Percentiles rank a stretch among this genome's conserved stretches.
Conservation (phyloP, 139 green algal genomes). For the Ettlia oleoabundans region DNA sequence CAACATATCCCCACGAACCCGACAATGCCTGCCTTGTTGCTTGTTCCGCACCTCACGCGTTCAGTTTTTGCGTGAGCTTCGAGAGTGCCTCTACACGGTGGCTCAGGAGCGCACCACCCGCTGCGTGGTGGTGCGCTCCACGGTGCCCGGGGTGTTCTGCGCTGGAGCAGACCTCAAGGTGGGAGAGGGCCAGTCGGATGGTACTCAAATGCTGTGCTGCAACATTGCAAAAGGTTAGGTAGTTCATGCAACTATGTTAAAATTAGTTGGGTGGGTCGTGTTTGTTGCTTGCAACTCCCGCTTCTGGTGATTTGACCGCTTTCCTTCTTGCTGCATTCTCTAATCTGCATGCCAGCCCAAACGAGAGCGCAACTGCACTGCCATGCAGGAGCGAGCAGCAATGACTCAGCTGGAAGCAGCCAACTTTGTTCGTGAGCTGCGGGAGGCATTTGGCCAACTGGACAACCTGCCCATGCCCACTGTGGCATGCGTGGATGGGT, state of each 20-base stretch:
- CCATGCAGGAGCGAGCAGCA: conserved; percentile 47
- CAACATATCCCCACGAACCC: not conserved
- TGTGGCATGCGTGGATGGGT: conserved; percentile 31
- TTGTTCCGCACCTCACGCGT: not conserved
- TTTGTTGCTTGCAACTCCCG: too few species aligned
- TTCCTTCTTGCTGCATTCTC: too few species aligned
- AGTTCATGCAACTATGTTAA: too few species aligned
- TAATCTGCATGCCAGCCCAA: too few species aligned
- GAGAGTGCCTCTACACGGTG: conserved; percentile 62
- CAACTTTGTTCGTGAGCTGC: conserved; percentile 74
- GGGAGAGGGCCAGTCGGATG: not conserved
- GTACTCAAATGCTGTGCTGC: not conserved
- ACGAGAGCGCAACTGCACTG: too few species aligned
- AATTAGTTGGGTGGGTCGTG: too few species aligned
- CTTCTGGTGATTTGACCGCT: too few species aligned
- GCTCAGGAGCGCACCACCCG: conserved; percentile 70
- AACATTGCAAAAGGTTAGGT: too few species aligned
- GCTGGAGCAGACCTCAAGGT: conserved; percentile 77
- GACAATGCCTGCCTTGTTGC: too few species aligned
- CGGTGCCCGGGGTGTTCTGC: conserved; percentile 74
- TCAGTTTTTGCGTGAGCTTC: conserved; percentile 70
- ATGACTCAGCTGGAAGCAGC: conserved; percentile 78
- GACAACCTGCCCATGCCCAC: conserved; percentile 61
- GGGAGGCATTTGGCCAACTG: conserved; percentile 67
- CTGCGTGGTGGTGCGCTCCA: conserved; percentile 74